Percentiles rank a stretch among this genome's conserved stretches.
phyloP scores from a whole-genome alignment of 2,329 filamentous ascomycete genomes.

The Hypoxylon sp. region DNA sequence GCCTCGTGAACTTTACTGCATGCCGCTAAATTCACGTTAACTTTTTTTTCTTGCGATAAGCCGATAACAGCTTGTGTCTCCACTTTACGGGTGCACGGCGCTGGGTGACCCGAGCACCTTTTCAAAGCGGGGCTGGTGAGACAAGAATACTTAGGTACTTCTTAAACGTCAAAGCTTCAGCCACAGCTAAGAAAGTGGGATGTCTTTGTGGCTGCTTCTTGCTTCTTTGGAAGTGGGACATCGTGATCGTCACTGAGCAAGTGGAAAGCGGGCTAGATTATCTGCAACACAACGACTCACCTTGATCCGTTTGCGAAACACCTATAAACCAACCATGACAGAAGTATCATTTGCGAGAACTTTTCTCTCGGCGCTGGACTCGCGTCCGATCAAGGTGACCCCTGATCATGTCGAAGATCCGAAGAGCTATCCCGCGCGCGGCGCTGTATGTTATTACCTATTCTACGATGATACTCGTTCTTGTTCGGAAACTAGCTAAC shows the following conservation, averaged over 20 bases:
- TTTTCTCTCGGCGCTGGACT: conserved; percentile 83
- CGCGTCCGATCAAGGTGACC: conserved; percentile 81
- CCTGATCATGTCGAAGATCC: conserved; percentile 91
- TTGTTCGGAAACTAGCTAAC: conserved; percentile 14
- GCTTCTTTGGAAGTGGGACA: conserved; percentile 27
- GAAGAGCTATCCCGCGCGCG: conserved; percentile 76
- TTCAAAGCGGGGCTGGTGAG: not conserved
- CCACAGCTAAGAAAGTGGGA: conserved; percentile 44
- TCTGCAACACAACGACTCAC: conserved; percentile 22
- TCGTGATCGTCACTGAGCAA: conserved; percentile 26
- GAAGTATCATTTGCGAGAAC: conserved; percentile 85
- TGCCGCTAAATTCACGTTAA: conserved; percentile 32
- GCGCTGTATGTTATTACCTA: conserved; percentile 68
- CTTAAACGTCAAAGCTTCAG: conserved; percentile 30
- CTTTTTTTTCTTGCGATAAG: conserved; percentile 45
- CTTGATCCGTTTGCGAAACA: conserved; percentile 12
- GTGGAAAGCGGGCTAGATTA: conserved; percentile 7
- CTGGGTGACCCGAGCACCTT: not conserved
- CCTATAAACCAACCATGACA: conserved; percentile 62
- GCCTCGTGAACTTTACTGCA: conserved; percentile 24
- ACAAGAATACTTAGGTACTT: conserved; percentile 8
- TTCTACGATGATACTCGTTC: not conserved
- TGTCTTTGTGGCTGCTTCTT: conserved; percentile 19
- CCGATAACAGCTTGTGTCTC: conserved; percentile 36
- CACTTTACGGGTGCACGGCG: conserved; percentile 9